A percentile compares a stretch with the other conserved stretches of the same genome.
Evolutionary conservation across 73 alveolate species (phyloP).

Genomic region (Paramecium caudatum): DNA sequence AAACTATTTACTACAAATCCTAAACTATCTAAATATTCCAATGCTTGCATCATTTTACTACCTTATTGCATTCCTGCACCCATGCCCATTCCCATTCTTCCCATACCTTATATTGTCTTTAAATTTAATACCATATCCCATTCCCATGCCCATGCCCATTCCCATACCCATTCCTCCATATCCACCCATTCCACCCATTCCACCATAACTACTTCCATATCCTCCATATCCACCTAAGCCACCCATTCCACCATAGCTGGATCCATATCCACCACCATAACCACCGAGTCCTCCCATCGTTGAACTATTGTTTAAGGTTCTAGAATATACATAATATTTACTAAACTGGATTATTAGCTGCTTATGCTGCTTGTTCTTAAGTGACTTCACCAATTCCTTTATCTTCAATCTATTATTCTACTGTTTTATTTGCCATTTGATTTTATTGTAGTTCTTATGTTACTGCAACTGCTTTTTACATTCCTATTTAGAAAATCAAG

Average conservation of each 20-base stretch:
- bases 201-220: conserved; percentile 7
- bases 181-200: conserved; percentile 8
- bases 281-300: conserved; percentile 40
- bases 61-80: conserved; percentile 23
- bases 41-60: conserved; percentile 10
- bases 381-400: conserved; percentile 55
- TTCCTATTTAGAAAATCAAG: not conserved
- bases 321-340: not conserved
- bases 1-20: conserved; percentile 52
- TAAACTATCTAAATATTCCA: conserved; percentile 60
- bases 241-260: not conserved
- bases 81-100: conserved; percentile 45
- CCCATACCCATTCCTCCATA: conserved; percentile 1
- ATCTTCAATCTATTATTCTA: not conserved
- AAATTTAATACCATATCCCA: not conserved
- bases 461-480: conserved; percentile 20
- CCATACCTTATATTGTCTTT: conserved; percentile 4
- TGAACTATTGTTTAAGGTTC: conserved; percentile 18
- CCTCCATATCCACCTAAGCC: conserved; percentile 42
- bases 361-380: conserved; percentile 33
- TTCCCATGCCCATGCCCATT: conserved; percentile 51
- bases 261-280: not conserved
- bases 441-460: conserved; percentile 46
- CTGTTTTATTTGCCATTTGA: not conserved
- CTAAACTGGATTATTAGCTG: not conserved